Evolutionary conservation across 148 eudicot species (phyloP), one percentile per base, ranked within the genome.

Genomic region (Drosera capensis): DNA sequence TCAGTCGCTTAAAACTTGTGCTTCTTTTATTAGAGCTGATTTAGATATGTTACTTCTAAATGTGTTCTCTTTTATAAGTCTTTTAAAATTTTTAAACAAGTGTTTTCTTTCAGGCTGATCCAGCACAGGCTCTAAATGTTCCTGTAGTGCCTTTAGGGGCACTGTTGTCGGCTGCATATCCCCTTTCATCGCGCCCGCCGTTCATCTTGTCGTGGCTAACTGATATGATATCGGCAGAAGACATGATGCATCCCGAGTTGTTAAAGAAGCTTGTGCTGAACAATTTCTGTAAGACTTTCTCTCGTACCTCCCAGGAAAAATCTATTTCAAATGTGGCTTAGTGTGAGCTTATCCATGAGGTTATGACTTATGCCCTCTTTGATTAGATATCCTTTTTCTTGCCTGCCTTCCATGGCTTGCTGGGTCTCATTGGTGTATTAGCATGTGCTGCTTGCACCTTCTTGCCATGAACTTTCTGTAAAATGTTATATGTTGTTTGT

Each of bases 181-280:
- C 75, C 22, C 63, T 78, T 36, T 64, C 71, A 43, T 56, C 68
- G 22, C 67, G 63, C 40, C 80, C 86, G 57, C 86, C 78, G 26
- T 78, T 67, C 51, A 24, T 78, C 23, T 39, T 78, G 8, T 62
- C 75, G 37, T 71, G 75, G 80, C 55, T 74, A 40, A 74, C 52
- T 54, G 42, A 66, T 52, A 68, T 52, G 57, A 63, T 74, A 14
- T 68, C 86, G 47, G 65, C 78, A n/a, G 55, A 74, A 42, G 64
- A 63, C 35, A 68, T 66, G 75, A 66, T 77, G 74, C 34, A 50
- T 14, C 77, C 80, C 6, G 72, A 78, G 44, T 40, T 74, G 49
- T 51, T 58, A 45, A 71, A 78, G 34, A 78, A 58, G 68, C 72
- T 78, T 50, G 61, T 74, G 50, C 52, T 66, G 49, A 68, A 71